phyloP scores from a whole-genome alignment of 441 rosid species.

The Macaranga tanarius region DNA sequence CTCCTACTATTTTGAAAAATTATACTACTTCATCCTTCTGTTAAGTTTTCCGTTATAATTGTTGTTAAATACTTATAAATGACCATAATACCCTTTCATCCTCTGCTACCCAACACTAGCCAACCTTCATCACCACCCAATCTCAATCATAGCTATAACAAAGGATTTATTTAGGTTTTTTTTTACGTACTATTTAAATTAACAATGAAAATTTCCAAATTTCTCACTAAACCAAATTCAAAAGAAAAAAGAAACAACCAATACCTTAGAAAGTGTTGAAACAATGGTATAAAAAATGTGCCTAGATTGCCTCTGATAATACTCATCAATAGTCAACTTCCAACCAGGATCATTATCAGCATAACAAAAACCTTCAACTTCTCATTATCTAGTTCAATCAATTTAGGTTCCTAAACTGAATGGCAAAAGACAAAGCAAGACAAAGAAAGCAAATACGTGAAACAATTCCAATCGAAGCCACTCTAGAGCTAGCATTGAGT shows the following conservation, averaged over 20 bases:
- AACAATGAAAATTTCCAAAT: not conserved
- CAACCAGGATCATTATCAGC: slow-evolving; percentile 98
- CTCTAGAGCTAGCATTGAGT: not conserved
- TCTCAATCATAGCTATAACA: no score
- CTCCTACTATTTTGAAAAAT: no score
- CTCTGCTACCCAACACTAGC: no score
- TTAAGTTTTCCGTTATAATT: no score
- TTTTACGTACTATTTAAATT: no score
- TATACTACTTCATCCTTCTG: no score
- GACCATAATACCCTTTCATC: no score
- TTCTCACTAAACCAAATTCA: no score
- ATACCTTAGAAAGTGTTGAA: slow-evolving; percentile 75
- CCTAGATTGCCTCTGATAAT: slow-evolving; percentile 74
- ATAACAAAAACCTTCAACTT: slow-evolving; percentile 82
- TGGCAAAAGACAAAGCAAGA: not conserved
- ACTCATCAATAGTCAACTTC: slow-evolving; percentile 95
- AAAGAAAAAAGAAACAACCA: not conserved
- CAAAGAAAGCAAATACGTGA: not conserved
- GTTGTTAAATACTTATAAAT: no score
- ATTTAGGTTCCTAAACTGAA: not conserved
- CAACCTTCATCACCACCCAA: no score
- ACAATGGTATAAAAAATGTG: slow-evolving; percentile 86
- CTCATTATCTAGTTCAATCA: slow-evolving; percentile 48
- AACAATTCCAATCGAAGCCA: not conserved
- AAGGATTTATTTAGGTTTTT: no score